Evolutionary conservation across 2,329 filamentous ascomycete species (phyloP).

Genomic region (Periconia sp.): DNA sequence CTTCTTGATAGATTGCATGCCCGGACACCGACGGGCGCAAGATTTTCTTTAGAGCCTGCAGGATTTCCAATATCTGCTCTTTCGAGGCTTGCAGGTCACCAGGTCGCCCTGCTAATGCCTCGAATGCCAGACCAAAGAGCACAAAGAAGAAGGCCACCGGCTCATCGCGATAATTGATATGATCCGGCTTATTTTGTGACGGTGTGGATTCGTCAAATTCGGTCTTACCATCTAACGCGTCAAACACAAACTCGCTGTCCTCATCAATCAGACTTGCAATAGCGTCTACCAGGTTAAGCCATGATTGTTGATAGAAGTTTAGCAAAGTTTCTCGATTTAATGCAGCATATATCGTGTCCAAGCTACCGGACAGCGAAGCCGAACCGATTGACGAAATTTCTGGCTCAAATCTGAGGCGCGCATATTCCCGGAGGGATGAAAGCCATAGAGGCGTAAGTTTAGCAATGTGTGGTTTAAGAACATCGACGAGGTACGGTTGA

Average conservation of each 20-base stretch:
- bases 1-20: slow-evolving; percentile 94
- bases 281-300: slow-evolving; percentile 95
- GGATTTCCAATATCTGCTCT: slow-evolving; percentile 84
- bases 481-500: slow-evolving; percentile 85
- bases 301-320: slow-evolving; percentile 95
- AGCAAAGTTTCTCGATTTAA: slow-evolving; percentile 92
- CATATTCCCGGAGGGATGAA: slow-evolving; percentile 90
- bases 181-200: slow-evolving; percentile 66
- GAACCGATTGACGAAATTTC: slow-evolving; percentile 92
- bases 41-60: slow-evolving; percentile 93
- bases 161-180: slow-evolving; percentile 96
- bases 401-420: slow-evolving; percentile 90
- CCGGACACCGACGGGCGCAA: slow-evolving; percentile 92
- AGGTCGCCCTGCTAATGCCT: slow-evolving; percentile 85
- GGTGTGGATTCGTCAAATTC: slow-evolving; percentile 40
- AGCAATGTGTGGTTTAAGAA: slow-evolving; percentile 88
- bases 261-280: slow-evolving; percentile 97
- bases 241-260: slow-evolving; percentile 97
- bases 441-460: slow-evolving; percentile 93
- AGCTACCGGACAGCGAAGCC: slow-evolving; percentile 78
- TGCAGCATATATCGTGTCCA: slow-evolving; percentile 94
- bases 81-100: slow-evolving; percentile 72
- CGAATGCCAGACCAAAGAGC: slow-evolving; percentile 93
- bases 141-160: slow-evolving; percentile 99
- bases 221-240: slow-evolving; percentile 86